phyloP scores from a whole-genome alignment of 108 stramenopile species.

The Bacterosira constricta region DNA sequence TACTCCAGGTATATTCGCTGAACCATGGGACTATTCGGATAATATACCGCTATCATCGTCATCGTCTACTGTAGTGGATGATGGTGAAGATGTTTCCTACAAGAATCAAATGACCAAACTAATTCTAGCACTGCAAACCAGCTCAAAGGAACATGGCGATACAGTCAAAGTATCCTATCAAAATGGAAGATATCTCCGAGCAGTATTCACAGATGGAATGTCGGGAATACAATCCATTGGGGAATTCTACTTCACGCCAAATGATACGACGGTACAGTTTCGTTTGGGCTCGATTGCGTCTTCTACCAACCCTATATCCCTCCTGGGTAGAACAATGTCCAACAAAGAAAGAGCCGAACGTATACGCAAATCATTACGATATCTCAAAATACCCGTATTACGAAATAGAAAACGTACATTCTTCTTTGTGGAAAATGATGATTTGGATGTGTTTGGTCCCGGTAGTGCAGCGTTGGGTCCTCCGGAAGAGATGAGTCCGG shows the following conservation, averaged over 20 bases:
- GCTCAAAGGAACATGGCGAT: slow-evolving; percentile 56
- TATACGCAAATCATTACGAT: slow-evolving; percentile 77
- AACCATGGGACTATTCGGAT: slow-evolving; percentile 81
- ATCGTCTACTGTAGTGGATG: background rate
- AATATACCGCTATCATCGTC: background rate
- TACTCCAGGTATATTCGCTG: slow-evolving; percentile 77
- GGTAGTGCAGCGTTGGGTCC: slow-evolving; percentile 73
- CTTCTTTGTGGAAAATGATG: slow-evolving; percentile 78
- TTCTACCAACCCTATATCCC: too few species aligned
- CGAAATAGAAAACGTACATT: slow-evolving; percentile 76
- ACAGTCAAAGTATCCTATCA: slow-evolving; percentile 42
- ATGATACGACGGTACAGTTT: slow-evolving; percentile 86
- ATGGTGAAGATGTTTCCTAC: slow-evolving; percentile 10
- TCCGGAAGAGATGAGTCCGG: slow-evolving; percentile 68
- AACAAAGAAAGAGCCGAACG: slow-evolving; percentile 76
- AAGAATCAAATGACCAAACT: slow-evolving; percentile 58
- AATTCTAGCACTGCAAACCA: slow-evolving; percentile 54
- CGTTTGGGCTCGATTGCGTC: slow-evolving; percentile 62
- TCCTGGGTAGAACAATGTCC: slow-evolving; percentile 43
- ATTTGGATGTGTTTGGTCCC: slow-evolving; percentile 79
- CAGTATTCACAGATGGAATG: slow-evolving; percentile 65
- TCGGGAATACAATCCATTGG: slow-evolving; percentile 66
- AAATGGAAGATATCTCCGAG: slow-evolving; percentile 71
- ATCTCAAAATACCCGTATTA: slow-evolving; percentile 75
- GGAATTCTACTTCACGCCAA: slow-evolving; percentile 86